Base-by-base conservation (phyloP, 1,284 basidiomycete genomes). In the Entoloma clypeatum region DNA sequence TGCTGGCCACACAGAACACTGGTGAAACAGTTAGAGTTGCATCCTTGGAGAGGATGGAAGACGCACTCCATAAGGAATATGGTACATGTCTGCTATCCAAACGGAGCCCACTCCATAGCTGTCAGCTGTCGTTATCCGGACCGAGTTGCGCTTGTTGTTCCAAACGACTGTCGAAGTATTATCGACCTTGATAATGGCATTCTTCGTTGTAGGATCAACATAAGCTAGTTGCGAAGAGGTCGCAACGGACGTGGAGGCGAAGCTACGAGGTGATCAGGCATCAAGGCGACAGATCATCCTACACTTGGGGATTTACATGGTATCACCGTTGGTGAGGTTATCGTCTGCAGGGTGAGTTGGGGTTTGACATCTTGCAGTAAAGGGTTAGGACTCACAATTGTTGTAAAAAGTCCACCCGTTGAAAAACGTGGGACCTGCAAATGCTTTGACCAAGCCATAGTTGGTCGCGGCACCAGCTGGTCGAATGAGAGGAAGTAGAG, bases 1-100 rank as follows among this genome's bases (percentile, higher is more conserved):
- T 8, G 80, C 79, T 13, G 82, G 80, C 83, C 83, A 86, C 11
- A 85, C 81, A 4, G 82, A 83, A 57, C 81, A 85, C 78, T 82
- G 44, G 16, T 41, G 29, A 39, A 36, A 51, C 22, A 33, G 39
- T 21, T 25, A 36, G 21, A 17, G 8, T 38, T 21, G 36, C 23
- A 9, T 4, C 14, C 40, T 22, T 6, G 10, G 23, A 35, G 31
- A 43, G 7, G 18, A 16, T 27, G 23, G 36, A 18, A 40, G 44
- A 62, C 69, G 50, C 48, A 79, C 77, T 2, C 83, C 82, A 44
- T 69, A 86, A 0, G 86, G 86, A 21, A 81, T 68, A 60, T 88
- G 85, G 23, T 77, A 59, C 60, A 85, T 71, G 58, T 85, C 80
- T 18, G 77, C 72, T 17, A 79, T 66, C 73, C 70, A 86, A 7